These are phyloP conservation scores for Coniochaeta pulveracea DNA, from an alignment of 2,329 filamentous ascomycete species.

Conservation along the genomic window DNA sequence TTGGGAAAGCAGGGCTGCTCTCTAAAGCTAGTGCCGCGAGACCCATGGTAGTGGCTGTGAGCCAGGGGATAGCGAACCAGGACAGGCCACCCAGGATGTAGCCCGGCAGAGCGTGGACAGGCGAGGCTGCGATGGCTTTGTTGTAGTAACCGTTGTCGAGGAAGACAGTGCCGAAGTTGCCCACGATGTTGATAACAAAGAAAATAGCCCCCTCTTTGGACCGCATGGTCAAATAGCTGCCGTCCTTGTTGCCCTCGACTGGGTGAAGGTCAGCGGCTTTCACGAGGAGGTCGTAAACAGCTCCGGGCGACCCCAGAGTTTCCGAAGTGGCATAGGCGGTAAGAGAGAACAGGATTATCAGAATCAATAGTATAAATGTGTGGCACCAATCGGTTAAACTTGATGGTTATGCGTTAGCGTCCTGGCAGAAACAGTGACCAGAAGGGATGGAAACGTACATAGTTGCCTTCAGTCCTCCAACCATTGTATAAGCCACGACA, in stretches of 20 bases:
- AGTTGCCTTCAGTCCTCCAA: conserved; percentile 75
- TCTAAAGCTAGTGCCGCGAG: conserved; percentile 73
- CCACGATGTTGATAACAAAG: conserved; percentile 68
- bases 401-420: too few species aligned
- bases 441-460: too few species aligned
- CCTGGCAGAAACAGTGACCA: too few species aligned
- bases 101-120: conserved; percentile 75
- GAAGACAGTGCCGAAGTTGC: conserved; percentile 78
- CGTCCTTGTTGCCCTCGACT: conserved; percentile 66
- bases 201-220: conserved; percentile 75
- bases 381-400: conserved; percentile 81
- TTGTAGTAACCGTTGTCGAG: conserved; percentile 86
- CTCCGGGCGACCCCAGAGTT: conserved; percentile 60
- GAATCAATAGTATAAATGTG: conserved; percentile 72
- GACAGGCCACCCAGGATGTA: conserved; percentile 78
- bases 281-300: conserved; percentile 68
- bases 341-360: conserved; percentile 78
- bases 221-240: conserved; percentile 80
- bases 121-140: conserved; percentile 82
- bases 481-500: conserved; percentile 69
- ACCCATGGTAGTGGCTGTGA: conserved; percentile 81
- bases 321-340: conserved; percentile 68
- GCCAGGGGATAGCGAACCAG: conserved; percentile 91
- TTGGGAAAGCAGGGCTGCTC: conserved; percentile 58
- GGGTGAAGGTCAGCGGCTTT: conserved; percentile 59